Percentiles rank a stretch among this genome's conserved stretches.
Conservation (phyloP, 495 filamentous ascomycete genomes). For the Tuber calosporum region DNA sequence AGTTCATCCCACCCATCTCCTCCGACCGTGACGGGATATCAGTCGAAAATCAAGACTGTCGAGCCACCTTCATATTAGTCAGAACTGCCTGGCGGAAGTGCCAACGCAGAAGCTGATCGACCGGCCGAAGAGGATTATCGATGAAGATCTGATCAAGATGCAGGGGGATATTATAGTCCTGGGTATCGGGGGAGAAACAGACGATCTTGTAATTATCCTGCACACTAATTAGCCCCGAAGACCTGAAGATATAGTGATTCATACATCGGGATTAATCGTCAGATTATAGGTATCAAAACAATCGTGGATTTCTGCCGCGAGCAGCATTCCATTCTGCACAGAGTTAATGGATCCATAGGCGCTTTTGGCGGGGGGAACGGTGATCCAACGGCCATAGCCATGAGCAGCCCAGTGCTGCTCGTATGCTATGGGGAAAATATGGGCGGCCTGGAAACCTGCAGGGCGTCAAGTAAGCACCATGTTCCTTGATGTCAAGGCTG, state of each 20-base stretch:
- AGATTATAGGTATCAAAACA: conserved; percentile 41
- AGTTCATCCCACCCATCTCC: conserved; percentile 43
- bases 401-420: conserved; percentile 39
- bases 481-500: too few relatives aligned
- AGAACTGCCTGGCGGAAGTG: conserved; percentile 46
- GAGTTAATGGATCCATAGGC: too few relatives aligned
- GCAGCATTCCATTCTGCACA: conserved; percentile 44
- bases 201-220: conserved; percentile 42
- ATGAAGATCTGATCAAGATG: conserved; percentile 43
- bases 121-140: conserved; percentile 43
- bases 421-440: conserved; percentile 44
- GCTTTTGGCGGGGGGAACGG: conserved; percentile 25
- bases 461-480: too few relatives aligned
- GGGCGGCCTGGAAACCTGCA: too few relatives aligned
- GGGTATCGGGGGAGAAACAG: conserved; percentile 36
- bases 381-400: conserved; percentile 42
- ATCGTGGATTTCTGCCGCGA: conserved; percentile 38
- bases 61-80: conserved; percentile 43
- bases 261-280: conserved; percentile 33
- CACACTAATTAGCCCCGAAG: too few relatives aligned
- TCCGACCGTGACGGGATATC: conserved; percentile 45
- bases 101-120: conserved; percentile 45
- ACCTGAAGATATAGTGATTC: too few relatives aligned
- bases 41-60: conserved; percentile 44
- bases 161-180: conserved; percentile 40